Base-by-base conservation (phyloP, 208 protist species). In the Polymyxa betae region DNA sequence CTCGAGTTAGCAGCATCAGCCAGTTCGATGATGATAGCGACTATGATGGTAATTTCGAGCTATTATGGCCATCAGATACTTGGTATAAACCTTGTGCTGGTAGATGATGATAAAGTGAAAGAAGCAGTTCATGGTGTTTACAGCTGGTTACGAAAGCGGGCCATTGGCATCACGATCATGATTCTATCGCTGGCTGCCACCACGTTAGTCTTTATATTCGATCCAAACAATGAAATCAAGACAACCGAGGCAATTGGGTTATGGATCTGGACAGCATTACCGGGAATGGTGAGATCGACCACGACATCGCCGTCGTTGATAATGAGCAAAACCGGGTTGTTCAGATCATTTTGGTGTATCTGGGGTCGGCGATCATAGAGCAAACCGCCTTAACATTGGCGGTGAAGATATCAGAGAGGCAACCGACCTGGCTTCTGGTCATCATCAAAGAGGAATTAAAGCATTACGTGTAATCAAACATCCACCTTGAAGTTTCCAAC, bases 231-330 rank as follows among this genome's bases (percentile, higher is more conserved):
- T 35, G 40, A 35, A 82, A 82, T 82, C 72, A 5, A n/a, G 16
- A 5, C 40, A 45, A 43, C 35, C 5, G 35, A 35, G 5, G 72
- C n/a, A 5, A n/a, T 82, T 35, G 35, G 35, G n/a, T 16, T 82
- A 35, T 82, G 72, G 72, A 35, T 82, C 16, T 82, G 72, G 72
- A 82, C 72, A 35, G 72, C 72, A 20, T n/a, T 82, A 20, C 72
- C 72, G 5, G 72, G 72, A 35, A 82, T 82, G 72, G 72, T 82
- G 5, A 20, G 16, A 82, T 5, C 35, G 10, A 5, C 72, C 5
- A 60, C 49, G 24, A 60, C 24, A 5, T 82, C 72, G 5, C 72
- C 16, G 5, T 20, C 35, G 12, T 35, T 35, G 16, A 5, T n/a
- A n/a, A 45, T 82, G 5, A 38, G n/a, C 5, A 40, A 5, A 12